phyloP scores from a whole-genome alignment of 768 basidiomycete species.

The Sarcodon sp. region DNA sequence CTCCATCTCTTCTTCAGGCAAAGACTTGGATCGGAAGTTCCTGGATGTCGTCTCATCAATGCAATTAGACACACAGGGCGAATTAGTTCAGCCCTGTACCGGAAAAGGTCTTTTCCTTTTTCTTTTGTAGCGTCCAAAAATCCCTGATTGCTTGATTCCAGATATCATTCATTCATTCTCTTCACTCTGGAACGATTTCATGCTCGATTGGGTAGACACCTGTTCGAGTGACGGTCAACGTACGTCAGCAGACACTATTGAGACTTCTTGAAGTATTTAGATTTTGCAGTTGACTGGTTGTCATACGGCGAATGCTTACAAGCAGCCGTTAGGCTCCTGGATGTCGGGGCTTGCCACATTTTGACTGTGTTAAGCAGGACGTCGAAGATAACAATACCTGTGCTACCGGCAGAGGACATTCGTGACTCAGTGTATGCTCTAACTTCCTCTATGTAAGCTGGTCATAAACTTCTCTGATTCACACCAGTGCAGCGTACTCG shows the following conservation, averaged over 20 bases:
- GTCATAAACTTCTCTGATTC: too few species aligned
- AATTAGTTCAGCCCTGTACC: constrained; percentile 31
- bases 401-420: background rate
- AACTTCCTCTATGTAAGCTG: too few species aligned
- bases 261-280: background rate
- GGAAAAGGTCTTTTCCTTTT: constrained; percentile 28
- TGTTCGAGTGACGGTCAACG: constrained; percentile 13
- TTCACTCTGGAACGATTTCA: constrained; percentile 6
- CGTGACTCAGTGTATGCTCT: background rate
- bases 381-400: background rate
- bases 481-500: background rate
- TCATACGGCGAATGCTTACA: constrained; percentile 10
- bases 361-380: background rate
- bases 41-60: constrained; percentile 24
- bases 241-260: constrained; percentile 1
- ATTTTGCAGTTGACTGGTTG: constrained; percentile 13
- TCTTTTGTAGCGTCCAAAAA: background rate
- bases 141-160: background rate
- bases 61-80: constrained; percentile 44
- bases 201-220: constrained; percentile 13
- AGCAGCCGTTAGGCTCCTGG: background rate
- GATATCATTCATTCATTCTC: constrained; percentile 10
- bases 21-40: constrained; percentile 49
- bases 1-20: constrained; percentile 33
- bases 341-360: background rate